These are phyloP conservation scores for Yarrowia hollandica DNA, from an alignment of 805 yeast genomes.

Conservation along the genomic window DNA sequence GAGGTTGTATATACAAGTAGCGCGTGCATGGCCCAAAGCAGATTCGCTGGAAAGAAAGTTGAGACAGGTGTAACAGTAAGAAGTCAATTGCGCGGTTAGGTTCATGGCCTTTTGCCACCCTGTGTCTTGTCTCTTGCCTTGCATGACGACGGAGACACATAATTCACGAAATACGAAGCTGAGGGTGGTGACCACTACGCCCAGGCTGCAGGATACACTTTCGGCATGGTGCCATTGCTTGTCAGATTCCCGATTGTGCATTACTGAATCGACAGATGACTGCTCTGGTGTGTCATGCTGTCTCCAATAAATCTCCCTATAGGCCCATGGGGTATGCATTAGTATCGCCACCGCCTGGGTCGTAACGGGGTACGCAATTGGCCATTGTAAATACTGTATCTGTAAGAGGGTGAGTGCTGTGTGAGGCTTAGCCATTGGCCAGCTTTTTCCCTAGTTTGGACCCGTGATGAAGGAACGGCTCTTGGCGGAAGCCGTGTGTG, in stretches of 20 bases:
- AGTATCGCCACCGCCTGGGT: conserved; percentile 9
- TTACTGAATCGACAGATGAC: not conserved
- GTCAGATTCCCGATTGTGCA: conserved; percentile 1
- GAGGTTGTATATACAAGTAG: too few species aligned
- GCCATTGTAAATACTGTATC: too few species aligned
- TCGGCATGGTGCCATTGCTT: not conserved
- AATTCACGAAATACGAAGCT: not conserved
- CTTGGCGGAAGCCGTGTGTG: conserved; percentile 8
- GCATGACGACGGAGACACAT: not conserved
- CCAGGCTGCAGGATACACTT: not conserved
- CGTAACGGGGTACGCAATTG: not conserved
- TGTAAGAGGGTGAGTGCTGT: too few species aligned
- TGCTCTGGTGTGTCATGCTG: conserved; percentile 4
- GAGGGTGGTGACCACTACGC: not conserved
- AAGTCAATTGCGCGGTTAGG: not conserved
- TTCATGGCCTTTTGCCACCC: conserved; percentile 5
- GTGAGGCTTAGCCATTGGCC: too few species aligned
- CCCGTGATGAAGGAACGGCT: not conserved
- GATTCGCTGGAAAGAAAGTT: too few species aligned
- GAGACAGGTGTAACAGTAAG: too few species aligned
- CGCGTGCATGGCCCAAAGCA: too few species aligned
- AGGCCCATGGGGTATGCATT: too few species aligned
- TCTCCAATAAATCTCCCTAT: not conserved
- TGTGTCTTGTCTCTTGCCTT: not conserved
- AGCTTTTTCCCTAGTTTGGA: too few species aligned